phyloP scores from a whole-genome alignment of 1,284 basidiomycete species.

The Sphagnurus paluster region DNA sequence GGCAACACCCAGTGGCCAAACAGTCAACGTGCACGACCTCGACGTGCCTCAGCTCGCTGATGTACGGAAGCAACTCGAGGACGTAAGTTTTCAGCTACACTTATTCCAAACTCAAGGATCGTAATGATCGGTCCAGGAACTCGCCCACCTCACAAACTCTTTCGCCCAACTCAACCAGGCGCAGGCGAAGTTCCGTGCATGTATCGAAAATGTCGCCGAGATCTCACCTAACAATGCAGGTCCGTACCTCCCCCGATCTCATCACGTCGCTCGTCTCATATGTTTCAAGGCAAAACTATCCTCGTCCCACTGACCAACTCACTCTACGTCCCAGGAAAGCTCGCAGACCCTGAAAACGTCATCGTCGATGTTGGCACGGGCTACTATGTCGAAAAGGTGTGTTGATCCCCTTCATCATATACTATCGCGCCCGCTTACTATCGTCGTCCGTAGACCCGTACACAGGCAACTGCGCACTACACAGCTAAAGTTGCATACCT shows the following conservation, averaged over 20 bases:
- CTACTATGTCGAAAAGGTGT: conserved; percentile 93
- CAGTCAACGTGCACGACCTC: conserved; percentile 78
- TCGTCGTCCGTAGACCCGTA: conserved; percentile 55
- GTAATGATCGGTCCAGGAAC: conserved; percentile 60
- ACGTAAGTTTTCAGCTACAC: conserved; percentile 49
- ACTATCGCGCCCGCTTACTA: neutral
- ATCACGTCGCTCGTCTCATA: neutral
- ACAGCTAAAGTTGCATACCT: conserved; percentile 77
- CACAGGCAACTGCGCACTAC: conserved; percentile 81
- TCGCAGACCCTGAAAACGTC: conserved; percentile 83
- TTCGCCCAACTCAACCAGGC: conserved; percentile 93
- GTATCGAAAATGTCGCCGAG: conserved; percentile 82
- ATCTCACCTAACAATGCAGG: conserved; percentile 77
- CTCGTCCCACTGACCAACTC: conserved; percentile 94
- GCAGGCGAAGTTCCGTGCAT: conserved; percentile 89
- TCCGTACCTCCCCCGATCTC: conserved; percentile 31
- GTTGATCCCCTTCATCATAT: neutral
- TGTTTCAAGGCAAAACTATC: conserved; percentile 74
- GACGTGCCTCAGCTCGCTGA: conserved; percentile 83
- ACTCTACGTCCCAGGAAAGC: conserved; percentile 91
- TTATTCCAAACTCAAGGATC: neutral
- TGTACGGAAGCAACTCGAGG: conserved; percentile 87
- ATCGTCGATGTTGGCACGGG: conserved; percentile 97
- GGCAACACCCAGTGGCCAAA: too few species aligned
- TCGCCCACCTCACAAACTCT: conserved; percentile 89